Conservation (phyloP, 1,284 basidiomycete species). For the Cutaneotrichosporon spelunceum region DNA sequence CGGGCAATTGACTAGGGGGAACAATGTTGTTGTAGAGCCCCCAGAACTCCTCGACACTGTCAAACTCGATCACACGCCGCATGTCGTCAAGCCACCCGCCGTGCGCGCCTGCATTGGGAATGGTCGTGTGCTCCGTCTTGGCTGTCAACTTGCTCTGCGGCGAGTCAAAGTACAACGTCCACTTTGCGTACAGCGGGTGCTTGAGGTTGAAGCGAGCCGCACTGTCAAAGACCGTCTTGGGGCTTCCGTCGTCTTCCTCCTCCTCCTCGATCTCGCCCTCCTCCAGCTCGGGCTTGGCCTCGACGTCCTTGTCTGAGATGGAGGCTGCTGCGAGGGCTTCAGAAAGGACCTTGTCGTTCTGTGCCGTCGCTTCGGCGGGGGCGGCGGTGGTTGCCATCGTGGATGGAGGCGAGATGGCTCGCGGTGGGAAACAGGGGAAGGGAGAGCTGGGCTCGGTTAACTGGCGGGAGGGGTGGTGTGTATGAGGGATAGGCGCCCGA, state of each 20-base stretch:
- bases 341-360: constrained; percentile 36
- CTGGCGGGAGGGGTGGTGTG: background rate
- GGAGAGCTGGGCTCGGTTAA: background rate
- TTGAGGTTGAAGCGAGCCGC: constrained; percentile 88
- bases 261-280: constrained; percentile 46
- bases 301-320: constrained; percentile 29
- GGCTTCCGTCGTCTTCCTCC: constrained; percentile 44
- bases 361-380: constrained; percentile 33
- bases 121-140: constrained; percentile 64
- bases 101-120: constrained; percentile 63
- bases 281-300: constrained; percentile 34
- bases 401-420: background rate
- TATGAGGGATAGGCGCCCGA: background rate
- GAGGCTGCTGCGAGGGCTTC: constrained; percentile 40
- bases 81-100: constrained; percentile 95
- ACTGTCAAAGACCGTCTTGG: constrained; percentile 86
- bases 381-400: constrained; percentile 24
- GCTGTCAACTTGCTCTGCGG: constrained; percentile 81
- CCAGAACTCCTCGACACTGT: constrained; percentile 97
- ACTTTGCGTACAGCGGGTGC: constrained; percentile 89
- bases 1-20: constrained; percentile 86
- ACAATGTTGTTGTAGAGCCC: constrained; percentile 99
- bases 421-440: background rate
- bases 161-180: constrained; percentile 97
- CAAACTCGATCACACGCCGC: constrained; percentile 86